phyloP scores from a whole-genome alignment of 805 yeast species.

The Diddensiella caesifluorescens region DNA sequence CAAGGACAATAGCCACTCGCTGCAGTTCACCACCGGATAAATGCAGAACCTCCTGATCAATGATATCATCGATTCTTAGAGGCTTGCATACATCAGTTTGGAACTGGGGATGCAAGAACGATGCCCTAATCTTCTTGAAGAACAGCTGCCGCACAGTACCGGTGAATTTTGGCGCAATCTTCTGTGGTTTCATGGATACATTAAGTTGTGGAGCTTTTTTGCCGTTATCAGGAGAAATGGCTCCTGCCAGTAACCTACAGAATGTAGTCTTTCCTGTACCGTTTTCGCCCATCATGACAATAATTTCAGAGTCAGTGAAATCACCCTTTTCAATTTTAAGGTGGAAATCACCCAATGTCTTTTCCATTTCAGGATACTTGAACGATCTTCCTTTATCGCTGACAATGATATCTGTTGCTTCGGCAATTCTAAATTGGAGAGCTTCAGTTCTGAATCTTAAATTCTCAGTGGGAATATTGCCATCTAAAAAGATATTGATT shows the following conservation, averaged over 20 bases:
- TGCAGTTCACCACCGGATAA: slow-evolving; percentile 99
- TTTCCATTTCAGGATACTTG: slow-evolving; percentile 73
- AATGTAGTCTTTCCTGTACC: slow-evolving; percentile 99
- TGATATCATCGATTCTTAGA: slow-evolving; percentile 82
- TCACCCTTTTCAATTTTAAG: slow-evolving; percentile 79
- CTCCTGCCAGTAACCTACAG: slow-evolving; percentile 93
- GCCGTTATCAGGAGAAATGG: slow-evolving; percentile 79
- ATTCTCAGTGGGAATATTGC: slow-evolving; percentile 95
- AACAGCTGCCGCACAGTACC: slow-evolving; percentile 98
- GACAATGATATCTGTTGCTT: slow-evolving; percentile 78
- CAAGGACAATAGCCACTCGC: slow-evolving; percentile 95
- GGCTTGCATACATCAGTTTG: slow-evolving; percentile 98
- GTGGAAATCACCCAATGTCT: slow-evolving; percentile 95
- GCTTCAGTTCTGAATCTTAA: slow-evolving; percentile 95
- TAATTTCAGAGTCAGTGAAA: slow-evolving; percentile 91
- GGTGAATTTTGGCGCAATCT: slow-evolving; percentile 96
- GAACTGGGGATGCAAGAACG: slow-evolving; percentile 94
- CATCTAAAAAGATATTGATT: slow-evolving; percentile 96
- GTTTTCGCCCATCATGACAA: slow-evolving; percentile 99
- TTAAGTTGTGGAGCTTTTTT: slow-evolving; percentile 77
- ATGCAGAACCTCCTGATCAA: slow-evolving; percentile 96
- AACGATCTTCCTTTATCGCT: slow-evolving; percentile 75
- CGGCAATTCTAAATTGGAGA: slow-evolving; percentile 86
- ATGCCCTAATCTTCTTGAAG: slow-evolving; percentile 91
- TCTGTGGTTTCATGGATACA: slow-evolving; percentile 98